Percentiles rank a stretch among this genome's conserved stretches.
These are phyloP conservation scores for Mollisiaceae sp. DNA, from an alignment of 2,329 filamentous ascomycete species.

Conservation along the genomic window DNA sequence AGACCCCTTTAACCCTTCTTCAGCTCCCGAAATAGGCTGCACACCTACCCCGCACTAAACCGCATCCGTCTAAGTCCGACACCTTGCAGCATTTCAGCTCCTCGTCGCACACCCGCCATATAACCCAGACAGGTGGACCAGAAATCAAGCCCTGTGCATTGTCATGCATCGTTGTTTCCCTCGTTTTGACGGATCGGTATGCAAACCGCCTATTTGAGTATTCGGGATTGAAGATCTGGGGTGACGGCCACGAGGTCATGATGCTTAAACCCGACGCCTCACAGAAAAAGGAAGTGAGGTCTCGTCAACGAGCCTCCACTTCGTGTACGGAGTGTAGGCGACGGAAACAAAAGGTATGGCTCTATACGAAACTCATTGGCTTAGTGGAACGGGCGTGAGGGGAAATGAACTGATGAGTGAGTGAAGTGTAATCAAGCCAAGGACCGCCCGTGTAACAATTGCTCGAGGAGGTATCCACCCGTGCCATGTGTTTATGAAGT, in stretches of 20 bases:
- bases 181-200: conserved; percentile 17
- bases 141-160: conserved; percentile 13
- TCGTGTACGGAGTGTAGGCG: conserved; percentile 36
- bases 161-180: conserved; percentile 21
- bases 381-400: background rate
- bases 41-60: background rate
- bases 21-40: conserved; percentile 7
- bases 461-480: conserved; percentile 35
- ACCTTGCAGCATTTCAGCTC: conserved; percentile 11
- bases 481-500: conserved; percentile 34
- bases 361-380: background rate
- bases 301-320: conserved; percentile 33
- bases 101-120: conserved; percentile 9
- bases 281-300: conserved; percentile 29
- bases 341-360: conserved; percentile 36
- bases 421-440: conserved; percentile 36
- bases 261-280: conserved; percentile 30
- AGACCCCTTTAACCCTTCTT: background rate
- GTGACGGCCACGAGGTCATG: conserved; percentile 15
- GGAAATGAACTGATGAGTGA: conserved; percentile 17
- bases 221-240: conserved; percentile 6
- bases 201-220: conserved; percentile 18
- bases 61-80: background rate
- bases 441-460: conserved; percentile 35
- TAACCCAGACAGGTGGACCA: conserved; percentile 6